phyloP scores from a whole-genome alignment of 805 yeast species.

The Clavispora phyllophila region DNA sequence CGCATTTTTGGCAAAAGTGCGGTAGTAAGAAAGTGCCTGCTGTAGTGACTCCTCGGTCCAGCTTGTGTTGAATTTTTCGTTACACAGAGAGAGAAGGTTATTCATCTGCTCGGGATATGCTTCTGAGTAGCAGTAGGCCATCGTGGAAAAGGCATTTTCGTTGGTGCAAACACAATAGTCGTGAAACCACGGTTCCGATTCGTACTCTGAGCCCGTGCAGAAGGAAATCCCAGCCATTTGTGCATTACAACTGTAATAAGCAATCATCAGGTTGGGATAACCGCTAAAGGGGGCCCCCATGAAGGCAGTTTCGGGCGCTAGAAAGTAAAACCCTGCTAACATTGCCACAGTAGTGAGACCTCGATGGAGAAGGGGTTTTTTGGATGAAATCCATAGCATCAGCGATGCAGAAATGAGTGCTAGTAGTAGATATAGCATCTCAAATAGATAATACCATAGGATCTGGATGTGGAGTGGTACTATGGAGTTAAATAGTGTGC shows the following conservation, averaged over 20 bases:
- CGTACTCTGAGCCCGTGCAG: neutral
- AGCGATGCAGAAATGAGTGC: neutral
- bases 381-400: neutral
- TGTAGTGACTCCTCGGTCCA: constrained; percentile 20
- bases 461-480: neutral
- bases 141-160: constrained; percentile 30
- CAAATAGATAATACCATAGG: neutral
- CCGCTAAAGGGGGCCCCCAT: constrained; percentile 28
- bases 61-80: constrained; percentile 13
- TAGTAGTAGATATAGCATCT: neutral
- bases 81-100: constrained; percentile 24
- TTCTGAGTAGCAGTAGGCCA: constrained; percentile 29
- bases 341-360: neutral
- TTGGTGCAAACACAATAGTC: constrained; percentile 24
- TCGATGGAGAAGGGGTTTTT: neutral
- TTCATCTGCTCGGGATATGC: constrained; percentile 22
- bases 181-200: neutral
- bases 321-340: neutral
- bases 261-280: constrained; percentile 25
- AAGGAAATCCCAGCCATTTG: neutral
- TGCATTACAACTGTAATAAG: constrained; percentile 25
- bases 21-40: constrained; percentile 12
- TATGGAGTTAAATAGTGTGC: neutral
- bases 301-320: constrained; percentile 24
- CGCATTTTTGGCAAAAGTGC: neutral